These are phyloP conservation scores for Boletellus sp. DNA, from an alignment of 768 basidiomycete species.

Conservation along the genomic window DNA sequence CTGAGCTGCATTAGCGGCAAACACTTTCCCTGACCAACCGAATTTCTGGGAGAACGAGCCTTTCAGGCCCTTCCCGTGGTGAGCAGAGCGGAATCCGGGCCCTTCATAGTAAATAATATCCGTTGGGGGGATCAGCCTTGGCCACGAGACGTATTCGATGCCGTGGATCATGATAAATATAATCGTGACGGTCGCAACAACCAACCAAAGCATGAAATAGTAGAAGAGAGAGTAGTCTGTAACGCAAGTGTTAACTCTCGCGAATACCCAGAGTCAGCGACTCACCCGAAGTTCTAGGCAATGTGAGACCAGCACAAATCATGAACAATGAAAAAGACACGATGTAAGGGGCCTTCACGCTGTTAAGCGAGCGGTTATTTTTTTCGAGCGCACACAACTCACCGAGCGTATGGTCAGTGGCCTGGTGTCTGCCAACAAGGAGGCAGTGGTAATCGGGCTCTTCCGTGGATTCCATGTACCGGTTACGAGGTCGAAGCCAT, in stretches of 20 bases:
- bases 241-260: slow-evolving; percentile 1
- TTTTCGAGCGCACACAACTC: slow-evolving; percentile 28
- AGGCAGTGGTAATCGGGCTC: slow-evolving; percentile 63
- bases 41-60: slow-evolving; percentile 33
- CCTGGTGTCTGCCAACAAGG: slow-evolving; percentile 72
- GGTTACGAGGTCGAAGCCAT: slow-evolving; percentile 92
- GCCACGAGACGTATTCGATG: slow-evolving; percentile 94
- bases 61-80: slow-evolving; percentile 71
- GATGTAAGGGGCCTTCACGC: slow-evolving; percentile 73
- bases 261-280: slow-evolving; percentile 9
- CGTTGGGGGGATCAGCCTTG: slow-evolving; percentile 72
- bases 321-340: slow-evolving; percentile 81
- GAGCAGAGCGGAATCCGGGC: slow-evolving; percentile 76
- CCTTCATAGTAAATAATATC: slow-evolving; percentile 87
- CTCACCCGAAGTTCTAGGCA: slow-evolving; percentile 85
- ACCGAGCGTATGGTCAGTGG: slow-evolving; percentile 85
- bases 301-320: slow-evolving; percentile 79
- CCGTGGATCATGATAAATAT: slow-evolving; percentile 80
- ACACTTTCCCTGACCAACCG: slow-evolving; percentile 35
- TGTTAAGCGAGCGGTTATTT: slow-evolving; percentile 3
- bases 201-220: slow-evolving; percentile 80
- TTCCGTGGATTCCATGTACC: slow-evolving; percentile 86
- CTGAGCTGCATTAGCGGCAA: slow-evolving; percentile 36
- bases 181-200: slow-evolving; percentile 56
- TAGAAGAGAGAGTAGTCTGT: slow-evolving; percentile 82